Base-by-base conservation (phyloP, 306 rosid species). In the Fragaria iinumae region DNA sequence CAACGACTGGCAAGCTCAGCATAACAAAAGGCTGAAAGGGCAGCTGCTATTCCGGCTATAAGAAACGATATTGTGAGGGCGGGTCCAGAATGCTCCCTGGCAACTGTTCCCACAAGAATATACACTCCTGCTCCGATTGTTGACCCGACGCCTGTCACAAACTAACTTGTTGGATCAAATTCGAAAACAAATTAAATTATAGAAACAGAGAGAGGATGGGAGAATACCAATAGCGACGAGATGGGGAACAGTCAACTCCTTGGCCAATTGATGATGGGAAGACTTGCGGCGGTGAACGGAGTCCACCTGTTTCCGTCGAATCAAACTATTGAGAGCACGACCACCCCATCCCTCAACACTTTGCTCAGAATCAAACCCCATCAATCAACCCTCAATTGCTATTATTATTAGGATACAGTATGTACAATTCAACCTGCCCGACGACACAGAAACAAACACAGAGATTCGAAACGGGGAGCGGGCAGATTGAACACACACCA, bases 121-220 rank as follows among this genome's bases (percentile, higher is more conserved):
- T 95, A 95, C 56, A 95, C 97, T 77, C 99, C 99, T 74, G 97
- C 97, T 74, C 99, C 97, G 45, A 95, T 90, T 59, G 99, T 95
- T 25, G 99, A 81, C 64, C 99, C 99, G 77, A 92, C 99, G 70
- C 99, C 98, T 41, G 10, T 41, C 44, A 41, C 44, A 41, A 41
- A 41, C 44, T 6, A 41, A 38, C 6, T 44, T 10, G 48, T 44
- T 44, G 0, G 5, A 11, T 10, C 13, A 44, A 44, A 44, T 44
- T 11, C 3, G 17, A 47, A 47, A 13, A 47, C 14, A 13, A 45
- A 45, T 9, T 32, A 43, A 43, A 43, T 2, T 8, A 43, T 1
- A 10, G 2, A 45, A 11, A 45, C 2, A 45, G 59, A 17, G 3
- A 1, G 39, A 55, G 68, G 17, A 49, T 8, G 34, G 16, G 49